Evolutionary conservation across 176 grass and related monocot genomes (phyloP).

Genomic region (Chrysopogon serrulatus): DNA sequence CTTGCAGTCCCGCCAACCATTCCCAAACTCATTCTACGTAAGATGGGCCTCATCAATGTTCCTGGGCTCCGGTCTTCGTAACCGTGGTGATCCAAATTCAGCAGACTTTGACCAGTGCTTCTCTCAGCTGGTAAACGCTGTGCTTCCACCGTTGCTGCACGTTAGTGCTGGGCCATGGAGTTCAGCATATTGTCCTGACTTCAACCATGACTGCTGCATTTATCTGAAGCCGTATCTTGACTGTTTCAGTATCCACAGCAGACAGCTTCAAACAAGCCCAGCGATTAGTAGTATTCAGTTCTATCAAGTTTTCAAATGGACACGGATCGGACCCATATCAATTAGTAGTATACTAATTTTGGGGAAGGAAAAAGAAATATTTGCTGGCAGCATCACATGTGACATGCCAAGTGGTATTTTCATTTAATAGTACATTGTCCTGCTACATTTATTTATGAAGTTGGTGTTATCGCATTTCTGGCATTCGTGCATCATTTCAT

Average conservation of each 20-base stretch:
- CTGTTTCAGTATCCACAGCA: not conserved
- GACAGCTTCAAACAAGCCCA: not conserved
- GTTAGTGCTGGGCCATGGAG: not conserved
- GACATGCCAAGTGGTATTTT: not conserved
- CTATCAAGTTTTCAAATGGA: not conserved
- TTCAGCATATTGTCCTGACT: not conserved
- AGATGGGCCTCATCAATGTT: slow-evolving; percentile 80
- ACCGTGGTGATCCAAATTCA: not conserved
- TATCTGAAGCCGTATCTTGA: slow-evolving; percentile 3
- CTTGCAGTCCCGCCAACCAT: slow-evolving; percentile 64
- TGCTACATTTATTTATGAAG: not conserved
- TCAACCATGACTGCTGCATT: not conserved
- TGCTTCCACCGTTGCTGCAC: not conserved
- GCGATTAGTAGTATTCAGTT: not conserved
- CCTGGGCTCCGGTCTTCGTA: slow-evolving; percentile 52
- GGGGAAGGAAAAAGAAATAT: not conserved
- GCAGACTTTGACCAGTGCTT: slow-evolving; percentile 5
- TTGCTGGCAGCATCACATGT: not conserved
- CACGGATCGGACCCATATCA: not conserved
- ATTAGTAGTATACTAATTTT: not conserved
- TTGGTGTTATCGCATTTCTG: not conserved
- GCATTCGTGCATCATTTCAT: not conserved
- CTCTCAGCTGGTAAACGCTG: not conserved
- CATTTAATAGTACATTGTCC: not conserved
- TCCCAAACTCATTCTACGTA: slow-evolving; percentile 61